phyloP scores from a whole-genome alignment of 495 filamentous ascomycete genomes.

The Daldinia grandis region DNA sequence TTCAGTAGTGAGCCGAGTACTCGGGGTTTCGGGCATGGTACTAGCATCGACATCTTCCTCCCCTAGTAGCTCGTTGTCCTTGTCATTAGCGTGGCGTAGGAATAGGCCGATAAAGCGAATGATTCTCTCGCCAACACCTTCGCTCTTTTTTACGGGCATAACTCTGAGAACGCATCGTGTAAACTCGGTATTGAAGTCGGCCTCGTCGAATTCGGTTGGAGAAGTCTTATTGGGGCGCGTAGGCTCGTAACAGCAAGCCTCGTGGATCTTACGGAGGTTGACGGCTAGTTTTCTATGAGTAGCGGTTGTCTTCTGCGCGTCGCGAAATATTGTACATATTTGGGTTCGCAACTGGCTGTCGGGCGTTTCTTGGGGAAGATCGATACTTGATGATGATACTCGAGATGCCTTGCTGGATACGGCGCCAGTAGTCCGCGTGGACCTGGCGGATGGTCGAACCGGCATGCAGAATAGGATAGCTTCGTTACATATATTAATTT shows the following conservation, averaged over 20 bases:
- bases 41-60: conserved; percentile 65
- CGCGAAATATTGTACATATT: conserved; percentile 80
- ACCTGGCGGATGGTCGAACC: conserved; percentile 62
- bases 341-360: conserved; percentile 75
- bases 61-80: conserved; percentile 67
- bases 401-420: conserved; percentile 68
- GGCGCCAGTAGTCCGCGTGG: conserved; percentile 61
- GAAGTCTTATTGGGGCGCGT: conserved; percentile 60
- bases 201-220: conserved; percentile 72
- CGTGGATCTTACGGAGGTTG: conserved; percentile 85
- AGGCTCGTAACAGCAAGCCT: conserved; percentile 83
- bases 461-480: conserved; percentile 60
- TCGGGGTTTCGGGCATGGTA: conserved; percentile 79
- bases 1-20: conserved; percentile 74
- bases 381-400: conserved; percentile 69
- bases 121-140: conserved; percentile 84
- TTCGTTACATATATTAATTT: conserved; percentile 22
- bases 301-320: conserved; percentile 87
- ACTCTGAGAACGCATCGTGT: conserved; percentile 80
- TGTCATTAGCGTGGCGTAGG: conserved; percentile 81
- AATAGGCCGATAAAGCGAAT: conserved; percentile 87
- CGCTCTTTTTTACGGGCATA: conserved; percentile 89
- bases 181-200: conserved; percentile 87
- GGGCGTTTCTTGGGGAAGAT: conserved; percentile 76
- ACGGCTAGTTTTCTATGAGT: conserved; percentile 89